Evolutionary conservation across 345 rosid genomes (phyloP).

Genomic region (Psidium guajava): DNA sequence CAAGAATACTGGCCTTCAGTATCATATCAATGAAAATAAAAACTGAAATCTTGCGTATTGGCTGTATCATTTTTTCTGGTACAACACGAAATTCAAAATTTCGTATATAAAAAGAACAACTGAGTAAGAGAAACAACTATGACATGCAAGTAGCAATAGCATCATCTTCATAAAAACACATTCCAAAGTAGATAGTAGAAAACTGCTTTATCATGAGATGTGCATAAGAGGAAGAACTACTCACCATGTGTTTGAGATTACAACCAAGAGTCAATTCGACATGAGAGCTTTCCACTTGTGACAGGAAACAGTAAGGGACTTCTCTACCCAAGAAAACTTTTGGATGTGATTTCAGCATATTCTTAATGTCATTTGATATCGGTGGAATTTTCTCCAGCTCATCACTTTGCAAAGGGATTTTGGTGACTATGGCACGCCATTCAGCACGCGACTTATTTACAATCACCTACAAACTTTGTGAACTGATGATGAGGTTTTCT

Average conservation of each 20-base stretch:
- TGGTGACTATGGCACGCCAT: conserved; percentile 55
- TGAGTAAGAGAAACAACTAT: background rate
- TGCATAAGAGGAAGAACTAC: background rate
- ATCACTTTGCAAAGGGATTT: conserved; percentile 56
- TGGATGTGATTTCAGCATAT: conserved; percentile 43
- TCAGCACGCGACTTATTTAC: conserved; percentile 84
- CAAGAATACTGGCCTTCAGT: background rate
- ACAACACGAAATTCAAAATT: background rate
- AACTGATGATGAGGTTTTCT: background rate
- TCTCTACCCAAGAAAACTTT: conserved; percentile 75
- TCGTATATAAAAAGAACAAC: background rate
- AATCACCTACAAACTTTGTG: conserved; percentile 44
- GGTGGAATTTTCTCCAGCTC: conserved; percentile 61
- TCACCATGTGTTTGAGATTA: conserved; percentile 78
- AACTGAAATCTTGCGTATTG: background rate
- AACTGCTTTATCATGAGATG: background rate
- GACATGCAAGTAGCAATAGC: background rate
- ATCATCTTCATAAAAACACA: background rate
- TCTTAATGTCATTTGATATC: conserved; percentile 64
- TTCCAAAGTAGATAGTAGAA: background rate
- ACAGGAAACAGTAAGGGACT: conserved; percentile 74
- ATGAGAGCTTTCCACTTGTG: conserved; percentile 52
- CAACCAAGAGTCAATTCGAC: conserved; percentile 77
- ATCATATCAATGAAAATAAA: background rate
- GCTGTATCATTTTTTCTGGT: background rate